A percentile compares a stretch with the other conserved stretches of the same genome.
Evolutionary conservation across 169 alveolate genomes (phyloP).

Genomic region (Blepharisma undulans): DNA sequence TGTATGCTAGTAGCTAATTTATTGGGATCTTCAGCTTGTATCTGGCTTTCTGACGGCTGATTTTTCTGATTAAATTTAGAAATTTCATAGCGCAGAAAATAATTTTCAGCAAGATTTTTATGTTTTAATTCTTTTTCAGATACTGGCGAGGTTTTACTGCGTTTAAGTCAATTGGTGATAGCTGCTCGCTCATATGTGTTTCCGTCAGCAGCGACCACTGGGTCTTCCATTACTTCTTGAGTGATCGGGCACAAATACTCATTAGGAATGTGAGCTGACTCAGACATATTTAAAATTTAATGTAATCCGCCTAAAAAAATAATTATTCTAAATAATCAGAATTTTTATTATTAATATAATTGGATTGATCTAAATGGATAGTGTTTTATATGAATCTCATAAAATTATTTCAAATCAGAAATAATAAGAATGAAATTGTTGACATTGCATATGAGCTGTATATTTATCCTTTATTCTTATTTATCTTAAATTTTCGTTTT

Average conservation of each 20-base stretch:
- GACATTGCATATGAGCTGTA: too few species aligned
- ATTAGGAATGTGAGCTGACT: neutral
- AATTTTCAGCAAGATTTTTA: neutral
- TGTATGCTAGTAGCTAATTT: neutral
- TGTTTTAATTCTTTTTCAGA: constrained; percentile 22
- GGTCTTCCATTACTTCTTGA: constrained; percentile 59
- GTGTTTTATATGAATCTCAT: too few species aligned
- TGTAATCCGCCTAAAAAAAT: neutral
- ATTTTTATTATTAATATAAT: too few species aligned
- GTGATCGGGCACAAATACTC: constrained; percentile 53
- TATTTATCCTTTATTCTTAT: too few species aligned
- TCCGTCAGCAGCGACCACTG: constrained; percentile 61
- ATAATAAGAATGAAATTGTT: too few species aligned
- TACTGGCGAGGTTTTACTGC: constrained; percentile 36
- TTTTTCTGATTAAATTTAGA: neutral
- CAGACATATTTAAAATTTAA: neutral
- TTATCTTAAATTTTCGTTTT: too few species aligned
- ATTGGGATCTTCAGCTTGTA: neutral
- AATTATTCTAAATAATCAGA: neutral
- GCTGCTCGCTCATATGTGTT: constrained; percentile 57
- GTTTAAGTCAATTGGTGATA: constrained; percentile 48
- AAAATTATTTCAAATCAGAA: too few species aligned
- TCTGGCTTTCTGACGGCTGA: neutral
- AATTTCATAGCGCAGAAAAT: neutral
- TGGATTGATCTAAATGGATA: too few species aligned